Conservation (phyloP, 225 moss, liverwort and hornwort species). For the Lunularia cruciata region DNA sequence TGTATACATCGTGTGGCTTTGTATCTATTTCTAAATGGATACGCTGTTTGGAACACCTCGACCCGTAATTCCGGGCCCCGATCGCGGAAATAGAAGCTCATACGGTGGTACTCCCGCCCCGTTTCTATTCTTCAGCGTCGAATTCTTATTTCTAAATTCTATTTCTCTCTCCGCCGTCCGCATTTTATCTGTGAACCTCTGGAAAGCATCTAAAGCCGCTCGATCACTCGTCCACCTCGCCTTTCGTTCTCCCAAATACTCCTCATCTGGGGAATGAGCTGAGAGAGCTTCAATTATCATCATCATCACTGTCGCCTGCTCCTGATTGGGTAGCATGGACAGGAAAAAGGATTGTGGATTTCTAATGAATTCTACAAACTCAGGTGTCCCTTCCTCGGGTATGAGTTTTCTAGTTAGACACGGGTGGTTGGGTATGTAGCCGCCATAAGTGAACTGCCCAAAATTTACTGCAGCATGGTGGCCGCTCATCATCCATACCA, state of each 20-base stretch:
- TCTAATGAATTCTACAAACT: slow-evolving; percentile 41
- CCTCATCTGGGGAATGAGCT: slow-evolving; percentile 59
- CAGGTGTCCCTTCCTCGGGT: slow-evolving; percentile 43
- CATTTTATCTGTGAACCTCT: slow-evolving; percentile 51
- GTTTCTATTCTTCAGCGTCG: slow-evolving; percentile 52
- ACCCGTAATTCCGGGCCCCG: slow-evolving; percentile 58
- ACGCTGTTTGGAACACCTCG: slow-evolving; percentile 70
- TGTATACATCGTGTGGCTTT: no score
- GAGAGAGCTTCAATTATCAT: slow-evolving; percentile 66
- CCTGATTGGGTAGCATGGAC: slow-evolving; percentile 54
- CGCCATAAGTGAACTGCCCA: slow-evolving; percentile 61
- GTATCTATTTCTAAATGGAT: slow-evolving; percentile 46
- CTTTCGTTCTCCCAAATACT: slow-evolving; percentile 55
- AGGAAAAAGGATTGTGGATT: slow-evolving; percentile 61
- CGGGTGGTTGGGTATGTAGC: slow-evolving; percentile 63
- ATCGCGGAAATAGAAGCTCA: slow-evolving; percentile 64
- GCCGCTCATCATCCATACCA: slow-evolving; percentile 58
- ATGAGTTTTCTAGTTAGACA: slow-evolving; percentile 58
- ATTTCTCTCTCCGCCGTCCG: slow-evolving; percentile 58
- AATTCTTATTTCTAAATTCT: slow-evolving; percentile 47
- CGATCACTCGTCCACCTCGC: slow-evolving; percentile 55
- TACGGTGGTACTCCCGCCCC: slow-evolving; percentile 63
- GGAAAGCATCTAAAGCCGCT: slow-evolving; percentile 46
- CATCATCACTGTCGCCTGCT: slow-evolving; percentile 66
- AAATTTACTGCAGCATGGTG: slow-evolving; percentile 71